These are phyloP conservation scores for Pythium brachiatum DNA, from an alignment of 352 stramenopile genomes.

Conservation along the genomic window DNA sequence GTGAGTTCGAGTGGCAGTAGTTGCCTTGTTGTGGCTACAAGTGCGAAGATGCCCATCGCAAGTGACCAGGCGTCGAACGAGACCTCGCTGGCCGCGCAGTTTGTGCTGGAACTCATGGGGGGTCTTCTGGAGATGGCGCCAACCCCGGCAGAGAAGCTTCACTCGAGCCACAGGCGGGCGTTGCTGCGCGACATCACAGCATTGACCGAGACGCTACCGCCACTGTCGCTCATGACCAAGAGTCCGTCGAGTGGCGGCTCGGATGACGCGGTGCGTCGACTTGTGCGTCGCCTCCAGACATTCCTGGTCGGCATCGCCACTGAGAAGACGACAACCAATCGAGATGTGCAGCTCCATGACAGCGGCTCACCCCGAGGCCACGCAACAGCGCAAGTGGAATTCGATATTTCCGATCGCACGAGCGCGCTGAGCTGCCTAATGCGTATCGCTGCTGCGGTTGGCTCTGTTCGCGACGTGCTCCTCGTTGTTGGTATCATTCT, in stretches of 20 bases:
- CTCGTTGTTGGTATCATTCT: constrained; percentile 54
- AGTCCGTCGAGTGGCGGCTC: neutral
- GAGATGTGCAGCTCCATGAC: neutral
- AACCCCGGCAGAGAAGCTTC: neutral
- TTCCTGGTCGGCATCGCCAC: constrained; percentile 18
- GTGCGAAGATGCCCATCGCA: neutral
- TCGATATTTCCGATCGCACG: constrained; percentile 29
- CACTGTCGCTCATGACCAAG: constrained; percentile 35
- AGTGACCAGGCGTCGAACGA: constrained; percentile 1
- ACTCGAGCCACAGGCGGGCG: neutral
- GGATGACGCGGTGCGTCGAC: neutral
- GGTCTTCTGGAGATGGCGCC: constrained; percentile 24
- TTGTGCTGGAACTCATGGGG: constrained; percentile 12
- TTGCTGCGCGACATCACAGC: constrained; percentile 12
- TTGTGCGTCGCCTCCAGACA: constrained; percentile 14
- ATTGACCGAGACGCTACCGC: constrained; percentile 35
- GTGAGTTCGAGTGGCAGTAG: neutral
- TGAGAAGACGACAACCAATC: neutral
- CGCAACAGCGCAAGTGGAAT: neutral
- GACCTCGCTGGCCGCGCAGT: neutral
- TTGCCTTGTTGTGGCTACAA: neutral
- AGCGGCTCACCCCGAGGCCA: neutral
- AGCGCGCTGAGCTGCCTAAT: constrained; percentile 54
- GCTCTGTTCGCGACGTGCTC: constrained; percentile 56
- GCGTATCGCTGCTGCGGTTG: constrained; percentile 46